These are phyloP conservation scores for Orbilia oligospora DNA, from an alignment of 2,329 filamentous ascomycete genomes.

Conservation along the genomic window DNA sequence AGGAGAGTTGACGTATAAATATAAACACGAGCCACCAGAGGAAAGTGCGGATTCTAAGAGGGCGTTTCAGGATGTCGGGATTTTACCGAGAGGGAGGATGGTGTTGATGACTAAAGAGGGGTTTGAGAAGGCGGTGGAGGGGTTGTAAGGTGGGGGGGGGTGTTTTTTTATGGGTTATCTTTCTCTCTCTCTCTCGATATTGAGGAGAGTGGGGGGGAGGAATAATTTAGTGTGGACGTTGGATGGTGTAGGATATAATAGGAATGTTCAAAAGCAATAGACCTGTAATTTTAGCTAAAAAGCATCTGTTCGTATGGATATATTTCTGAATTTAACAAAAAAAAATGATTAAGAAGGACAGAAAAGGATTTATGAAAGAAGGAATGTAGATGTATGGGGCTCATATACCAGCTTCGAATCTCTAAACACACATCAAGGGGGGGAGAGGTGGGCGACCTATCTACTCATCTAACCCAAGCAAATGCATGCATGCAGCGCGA, in stretches of 20 bases:
- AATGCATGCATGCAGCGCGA: too few species aligned
- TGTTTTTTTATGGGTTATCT: not conserved
- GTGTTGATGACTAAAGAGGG: conserved; percentile 40
- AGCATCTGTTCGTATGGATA: too few species aligned
- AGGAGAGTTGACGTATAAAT: conserved; percentile 78
- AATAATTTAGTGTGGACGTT: too few species aligned
- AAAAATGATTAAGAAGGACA: too few species aligned
- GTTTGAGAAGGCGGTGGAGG: conserved; percentile 40
- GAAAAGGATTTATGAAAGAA: too few species aligned
- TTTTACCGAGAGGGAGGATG: conserved; percentile 75
- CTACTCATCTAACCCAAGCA: not conserved
- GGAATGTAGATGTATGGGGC: too few species aligned
- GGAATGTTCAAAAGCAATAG: not conserved
- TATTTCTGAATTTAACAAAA: too few species aligned
- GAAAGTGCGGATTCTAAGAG: conserved; percentile 89
- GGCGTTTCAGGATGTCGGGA: conserved; percentile 92
- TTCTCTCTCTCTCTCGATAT: too few species aligned
- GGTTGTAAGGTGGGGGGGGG: conserved; percentile 20
- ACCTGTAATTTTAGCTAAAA: too few species aligned
- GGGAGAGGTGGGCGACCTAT: too few species aligned
- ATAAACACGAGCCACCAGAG: conserved; percentile 82
- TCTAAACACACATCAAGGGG: too few species aligned
- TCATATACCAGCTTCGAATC: too few species aligned
- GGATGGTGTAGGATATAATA: not conserved
- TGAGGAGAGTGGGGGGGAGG: not conserved